Base-by-base conservation (phyloP, 2,329 filamentous ascomycete genomes). In the Aspergillus fructus region DNA sequence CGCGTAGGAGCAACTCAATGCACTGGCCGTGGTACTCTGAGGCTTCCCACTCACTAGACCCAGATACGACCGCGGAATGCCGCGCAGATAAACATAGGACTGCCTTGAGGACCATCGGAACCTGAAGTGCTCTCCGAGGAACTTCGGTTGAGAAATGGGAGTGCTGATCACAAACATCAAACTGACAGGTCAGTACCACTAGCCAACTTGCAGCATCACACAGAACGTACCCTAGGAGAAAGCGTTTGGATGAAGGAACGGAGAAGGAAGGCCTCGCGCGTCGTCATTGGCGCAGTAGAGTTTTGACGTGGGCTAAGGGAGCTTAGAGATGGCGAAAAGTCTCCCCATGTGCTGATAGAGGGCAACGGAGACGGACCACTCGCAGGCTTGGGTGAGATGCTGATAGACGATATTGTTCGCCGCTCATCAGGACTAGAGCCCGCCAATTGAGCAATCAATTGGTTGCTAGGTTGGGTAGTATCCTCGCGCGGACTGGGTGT, bases 101-200 rank as follows among this genome's bases (percentile, higher is more conserved):
- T 2, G 79, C 78, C 56, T 81, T 77, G 7, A 78, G 62, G 2
- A 82, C 73, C 64, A 81, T 76, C 0, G 78, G 78, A 15, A 78
- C 75, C 37, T 77, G 71, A 4, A 80, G 67, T 13, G 80, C 78
- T 4, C 79, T 72, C 37, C 76, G 76, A 2, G 79, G 78, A 2
- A 81, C 77, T 50, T 79, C 77, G 6, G 75, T 75, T 3, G 71
- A 74, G 55, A 82, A 82, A 51, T 77, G 73, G 2, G 66, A 68
- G 19, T 67, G 62, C 11, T 66, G 58, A 52, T 75, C 72, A 56
- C 71, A 74, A 11, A 74, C 65, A 56, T 75, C 72, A 39, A 19
- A 24, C 17, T 45, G 23, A 17, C 34, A 17, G 7, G 39, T 64
- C n/a, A 54, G 49, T 49, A 39, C 19, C 5, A 12, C 7, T 6